A percentile compares a stretch with the other conserved stretches of the same genome.
Conservation (phyloP, 208 protist genomes). For the Crithidia sp. region DNA sequence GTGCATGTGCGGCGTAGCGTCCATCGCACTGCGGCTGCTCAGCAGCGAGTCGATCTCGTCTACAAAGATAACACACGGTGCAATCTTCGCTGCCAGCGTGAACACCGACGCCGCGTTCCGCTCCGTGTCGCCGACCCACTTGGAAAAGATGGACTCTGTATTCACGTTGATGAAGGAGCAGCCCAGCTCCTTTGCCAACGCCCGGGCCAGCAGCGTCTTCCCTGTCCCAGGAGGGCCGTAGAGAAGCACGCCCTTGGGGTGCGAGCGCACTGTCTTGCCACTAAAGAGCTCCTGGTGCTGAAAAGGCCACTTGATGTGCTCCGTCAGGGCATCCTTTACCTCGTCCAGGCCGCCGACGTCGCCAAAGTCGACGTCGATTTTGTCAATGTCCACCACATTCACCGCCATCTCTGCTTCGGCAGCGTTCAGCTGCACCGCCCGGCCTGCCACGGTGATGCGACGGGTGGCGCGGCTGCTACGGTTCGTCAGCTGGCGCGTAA, state of each 20-base stretch:
- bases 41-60: constrained; percentile 94
- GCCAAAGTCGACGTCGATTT: constrained; percentile 66
- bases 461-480: constrained; percentile 42
- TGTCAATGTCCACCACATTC: constrained; percentile 69
- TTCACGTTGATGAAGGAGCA: constrained; percentile 99
- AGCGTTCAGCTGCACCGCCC: constrained; percentile 48
- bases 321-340: constrained; percentile 71
- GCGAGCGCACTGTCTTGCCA: constrained; percentile 83
- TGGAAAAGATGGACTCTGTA: constrained; percentile 84
- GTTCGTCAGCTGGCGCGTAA: constrained; percentile 56
- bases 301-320: constrained; percentile 91
- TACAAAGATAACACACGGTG: constrained; percentile 91
- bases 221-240: constrained; percentile 99
- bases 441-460: constrained; percentile 50
- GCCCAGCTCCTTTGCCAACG: constrained; percentile 98
- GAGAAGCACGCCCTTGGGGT: constrained; percentile 99
- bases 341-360: constrained; percentile 81
- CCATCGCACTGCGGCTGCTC: constrained; percentile 66
- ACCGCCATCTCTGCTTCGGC: constrained; percentile 74
- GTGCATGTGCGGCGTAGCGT: constrained; percentile 73
- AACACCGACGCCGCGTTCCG: constrained; percentile 94
- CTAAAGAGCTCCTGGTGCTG: constrained; percentile 76
- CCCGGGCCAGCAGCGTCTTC: constrained; percentile 99
- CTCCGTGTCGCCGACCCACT: constrained; percentile 97
- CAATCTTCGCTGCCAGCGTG: constrained; percentile 78